These are phyloP conservation scores for Crucihimalaya himalaica DNA, from an alignment of 345 rosid species.

Conservation along the genomic window DNA sequence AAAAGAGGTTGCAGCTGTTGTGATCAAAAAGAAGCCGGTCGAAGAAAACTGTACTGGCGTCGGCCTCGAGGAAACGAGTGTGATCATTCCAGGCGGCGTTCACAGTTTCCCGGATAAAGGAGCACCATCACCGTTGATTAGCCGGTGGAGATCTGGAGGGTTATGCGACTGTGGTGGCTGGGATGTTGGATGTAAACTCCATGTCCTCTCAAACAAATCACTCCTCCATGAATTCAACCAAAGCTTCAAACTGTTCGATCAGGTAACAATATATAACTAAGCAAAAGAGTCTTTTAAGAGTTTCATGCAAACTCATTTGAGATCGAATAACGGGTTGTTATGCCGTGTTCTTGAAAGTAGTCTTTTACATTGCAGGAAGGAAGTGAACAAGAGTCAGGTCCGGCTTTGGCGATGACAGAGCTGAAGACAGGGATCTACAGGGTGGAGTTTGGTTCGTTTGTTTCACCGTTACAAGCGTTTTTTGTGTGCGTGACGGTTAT, in stretches of 20 bases:
- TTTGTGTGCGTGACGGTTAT: constrained; percentile 63
- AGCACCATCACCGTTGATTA: constrained; percentile 70
- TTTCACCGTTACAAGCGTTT: constrained; percentile 78
- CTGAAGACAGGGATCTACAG: constrained; percentile 60
- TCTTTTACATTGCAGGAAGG: constrained; percentile 21
- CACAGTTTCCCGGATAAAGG: constrained; percentile 77
- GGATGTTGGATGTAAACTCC: constrained; percentile 87
- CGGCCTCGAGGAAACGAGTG: constrained; percentile 28
- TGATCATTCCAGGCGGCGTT: constrained; percentile 73
- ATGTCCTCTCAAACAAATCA: constrained; percentile 50
- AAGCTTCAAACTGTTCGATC: constrained; percentile 56
- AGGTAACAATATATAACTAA: constrained; percentile 45
- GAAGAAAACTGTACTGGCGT: not conserved
- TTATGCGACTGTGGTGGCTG: constrained; percentile 97
- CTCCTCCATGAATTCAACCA: constrained; percentile 32
- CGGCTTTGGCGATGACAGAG: constrained; percentile 57
- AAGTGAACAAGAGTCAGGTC: constrained; percentile 28
- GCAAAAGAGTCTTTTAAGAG: not conserved
- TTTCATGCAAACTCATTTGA: not conserved
- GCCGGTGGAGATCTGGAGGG: constrained; percentile 82
- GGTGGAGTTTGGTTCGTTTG: constrained; percentile 59
- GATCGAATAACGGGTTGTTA: not conserved
- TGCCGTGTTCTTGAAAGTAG: not conserved
- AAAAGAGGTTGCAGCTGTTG: constrained; percentile 34
- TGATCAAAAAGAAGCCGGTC: constrained; percentile 25